A percentile compares a stretch with the other conserved stretches of the same genome.
Conservation (phyloP, 441 rosid species). For the Corymbia citriodora region DNA sequence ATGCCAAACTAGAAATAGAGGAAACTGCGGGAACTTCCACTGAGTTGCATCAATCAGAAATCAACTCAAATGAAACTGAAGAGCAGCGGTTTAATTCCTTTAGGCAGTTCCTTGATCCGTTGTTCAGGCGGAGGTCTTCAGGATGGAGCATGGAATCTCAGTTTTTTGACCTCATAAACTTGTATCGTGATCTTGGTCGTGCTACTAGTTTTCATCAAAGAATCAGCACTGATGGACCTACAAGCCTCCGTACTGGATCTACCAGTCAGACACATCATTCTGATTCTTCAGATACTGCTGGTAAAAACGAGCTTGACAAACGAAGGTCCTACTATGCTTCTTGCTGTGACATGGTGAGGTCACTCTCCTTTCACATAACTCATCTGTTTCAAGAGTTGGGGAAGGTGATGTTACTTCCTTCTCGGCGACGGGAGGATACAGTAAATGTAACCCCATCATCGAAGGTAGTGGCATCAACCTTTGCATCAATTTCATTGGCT, state of each 20-base stretch:
- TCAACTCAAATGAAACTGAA: slow-evolving; percentile 42
- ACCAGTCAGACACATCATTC: slow-evolving; percentile 23
- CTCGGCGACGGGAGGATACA: slow-evolving; percentile 95
- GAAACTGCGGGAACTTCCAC: slow-evolving; percentile 38
- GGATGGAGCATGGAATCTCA: slow-evolving; percentile 91
- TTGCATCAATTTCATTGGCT: slow-evolving; percentile 75
- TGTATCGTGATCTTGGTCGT: slow-evolving; percentile 92
- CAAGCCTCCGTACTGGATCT: slow-evolving; percentile 36
- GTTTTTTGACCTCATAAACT: slow-evolving; percentile 88
- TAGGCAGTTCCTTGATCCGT: slow-evolving; percentile 96
- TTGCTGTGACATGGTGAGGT: slow-evolving; percentile 92
- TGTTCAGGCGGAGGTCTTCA: slow-evolving; percentile 85
- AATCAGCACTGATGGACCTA: slow-evolving; percentile 41
- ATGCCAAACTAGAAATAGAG: slow-evolving; percentile 63
- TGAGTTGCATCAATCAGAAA: slow-evolving; percentile 53
- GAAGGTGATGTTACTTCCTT: slow-evolving; percentile 89
- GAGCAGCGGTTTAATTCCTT: slow-evolving; percentile 87
- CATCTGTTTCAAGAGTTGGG: slow-evolving; percentile 98
- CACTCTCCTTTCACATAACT: slow-evolving; percentile 85
- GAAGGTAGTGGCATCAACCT: slow-evolving; percentile 75
- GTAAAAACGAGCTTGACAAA: slow-evolving; percentile 61
- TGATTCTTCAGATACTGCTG: slow-evolving; percentile 44
- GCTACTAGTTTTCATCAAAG: slow-evolving; percentile 76
- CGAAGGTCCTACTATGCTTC: slow-evolving; percentile 77
- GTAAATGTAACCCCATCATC: slow-evolving; percentile 83